These are phyloP conservation scores for Seminavis robusta DNA, from an alignment of 108 stramenopile genomes.

Conservation along the genomic window DNA sequence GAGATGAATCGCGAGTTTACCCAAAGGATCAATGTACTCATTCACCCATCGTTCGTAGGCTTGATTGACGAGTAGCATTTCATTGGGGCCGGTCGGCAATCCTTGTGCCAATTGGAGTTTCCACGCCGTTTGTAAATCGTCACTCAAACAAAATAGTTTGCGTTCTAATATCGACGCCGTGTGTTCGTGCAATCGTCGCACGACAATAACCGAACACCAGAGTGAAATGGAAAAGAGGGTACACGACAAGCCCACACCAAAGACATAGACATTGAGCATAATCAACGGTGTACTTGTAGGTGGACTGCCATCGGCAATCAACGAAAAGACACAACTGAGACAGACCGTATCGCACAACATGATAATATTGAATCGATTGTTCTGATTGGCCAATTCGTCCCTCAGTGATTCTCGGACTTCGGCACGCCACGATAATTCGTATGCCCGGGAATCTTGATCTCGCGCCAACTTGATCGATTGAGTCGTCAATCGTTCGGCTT, in stretches of 20 bases:
- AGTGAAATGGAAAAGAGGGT: slow-evolving; percentile 22
- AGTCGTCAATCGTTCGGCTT: slow-evolving; percentile 21
- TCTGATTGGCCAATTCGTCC: slow-evolving; percentile 31
- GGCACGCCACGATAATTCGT: slow-evolving; percentile 33
- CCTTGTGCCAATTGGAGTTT: slow-evolving; percentile 18
- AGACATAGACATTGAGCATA: slow-evolving; percentile 16
- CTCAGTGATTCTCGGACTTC: slow-evolving; percentile 29
- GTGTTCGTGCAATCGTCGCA: slow-evolving; percentile 32
- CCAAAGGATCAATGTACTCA: slow-evolving; percentile 20
- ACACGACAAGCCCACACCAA: slow-evolving; percentile 13
- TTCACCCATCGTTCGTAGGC: slow-evolving; percentile 27
- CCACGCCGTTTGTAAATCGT: slow-evolving; percentile 28
- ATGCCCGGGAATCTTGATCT: slow-evolving; percentile 28
- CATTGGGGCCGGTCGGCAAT: slow-evolving; percentile 20
- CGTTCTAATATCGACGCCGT: slow-evolving; percentile 30
- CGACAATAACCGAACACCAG: slow-evolving; percentile 21
- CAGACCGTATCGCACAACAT: slow-evolving; percentile 37
- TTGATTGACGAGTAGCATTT: slow-evolving; percentile 25
- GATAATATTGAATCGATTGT: slow-evolving; percentile 34
- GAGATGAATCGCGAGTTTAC: slow-evolving; percentile 19
- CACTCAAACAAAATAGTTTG: slow-evolving; percentile 21
- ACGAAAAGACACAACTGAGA: slow-evolving; percentile 16
- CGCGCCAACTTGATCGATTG: slow-evolving; percentile 27
- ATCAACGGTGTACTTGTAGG: slow-evolving; percentile 11
- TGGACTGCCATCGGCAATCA: slow-evolving; percentile 11